Conservation (phyloP, 1,139 yeast species). For the Meyerozyma athensensis region DNA sequence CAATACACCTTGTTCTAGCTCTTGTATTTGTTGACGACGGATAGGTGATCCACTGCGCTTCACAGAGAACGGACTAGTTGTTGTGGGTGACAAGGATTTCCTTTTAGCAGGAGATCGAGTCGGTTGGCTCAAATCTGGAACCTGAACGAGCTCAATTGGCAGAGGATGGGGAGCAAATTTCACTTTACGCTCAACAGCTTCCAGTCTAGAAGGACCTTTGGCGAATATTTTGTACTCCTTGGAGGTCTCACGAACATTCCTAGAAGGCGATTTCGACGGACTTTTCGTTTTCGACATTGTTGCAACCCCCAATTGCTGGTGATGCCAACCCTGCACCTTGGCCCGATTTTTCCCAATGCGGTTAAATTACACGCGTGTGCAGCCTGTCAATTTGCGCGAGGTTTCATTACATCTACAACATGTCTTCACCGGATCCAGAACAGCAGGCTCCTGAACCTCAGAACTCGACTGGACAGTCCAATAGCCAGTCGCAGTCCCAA, state of each 20-base stretch:
- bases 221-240: constrained; percentile 11
- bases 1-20: constrained; percentile 20
- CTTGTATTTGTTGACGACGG: constrained; percentile 26
- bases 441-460: background rate
- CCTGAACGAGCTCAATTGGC: constrained; percentile 1
- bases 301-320: no score
- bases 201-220: constrained; percentile 9
- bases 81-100: background rate
- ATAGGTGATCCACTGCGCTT: constrained; percentile 37
- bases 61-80: constrained; percentile 16
- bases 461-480: no score
- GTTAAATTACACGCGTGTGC: constrained; percentile 3
- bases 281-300: no score
- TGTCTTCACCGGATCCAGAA: background rate
- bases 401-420: no score
- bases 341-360: background rate
- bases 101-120: constrained; percentile 3
- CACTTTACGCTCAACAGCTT: constrained; percentile 1
- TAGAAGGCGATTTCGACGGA: background rate
- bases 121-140: constrained; percentile 1
- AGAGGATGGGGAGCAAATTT: constrained; percentile 2
- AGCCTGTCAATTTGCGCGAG: no score
- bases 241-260: background rate
- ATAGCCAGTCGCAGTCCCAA: constrained; percentile 21
- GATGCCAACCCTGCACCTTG: background rate